Percentiles rank a stretch among this genome's conserved stretches.
These are phyloP conservation scores for Colletotrichum lentis DNA, from an alignment of 2,329 filamentous ascomycete species.

Conservation along the genomic window DNA sequence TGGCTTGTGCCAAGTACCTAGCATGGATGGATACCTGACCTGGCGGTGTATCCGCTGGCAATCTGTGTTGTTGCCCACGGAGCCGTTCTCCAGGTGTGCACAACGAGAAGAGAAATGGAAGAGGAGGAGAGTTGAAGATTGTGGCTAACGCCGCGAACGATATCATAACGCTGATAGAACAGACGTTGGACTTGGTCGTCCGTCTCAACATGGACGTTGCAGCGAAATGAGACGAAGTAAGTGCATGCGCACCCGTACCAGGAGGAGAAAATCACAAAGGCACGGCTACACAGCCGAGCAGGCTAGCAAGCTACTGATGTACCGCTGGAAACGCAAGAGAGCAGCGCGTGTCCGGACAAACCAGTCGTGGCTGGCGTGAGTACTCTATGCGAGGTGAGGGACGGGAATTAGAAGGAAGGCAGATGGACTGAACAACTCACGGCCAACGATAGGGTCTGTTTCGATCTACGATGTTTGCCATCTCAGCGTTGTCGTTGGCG, in stretches of 20 bases:
- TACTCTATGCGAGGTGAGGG: not conserved
- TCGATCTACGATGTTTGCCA: conserved; percentile 18
- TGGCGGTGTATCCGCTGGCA: conserved; percentile 29
- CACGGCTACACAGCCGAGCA: conserved; percentile 21
- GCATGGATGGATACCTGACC: conserved; percentile 13
- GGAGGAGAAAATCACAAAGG: conserved; percentile 9
- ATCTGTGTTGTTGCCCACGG: not conserved
- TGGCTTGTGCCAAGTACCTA: conserved; percentile 32
- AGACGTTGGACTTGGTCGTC: conserved; percentile 28
- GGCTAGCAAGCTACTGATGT: no score
- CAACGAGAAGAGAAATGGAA: not conserved
- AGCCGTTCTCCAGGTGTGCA: not conserved
- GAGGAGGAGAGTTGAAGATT: not conserved
- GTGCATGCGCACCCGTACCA: not conserved
- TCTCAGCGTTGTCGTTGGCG: no score
- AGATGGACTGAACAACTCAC: conserved; percentile 5
- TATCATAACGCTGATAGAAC: not conserved
- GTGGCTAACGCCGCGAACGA: not conserved
- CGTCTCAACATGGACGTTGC: conserved; percentile 28
- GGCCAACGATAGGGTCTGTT: not conserved
- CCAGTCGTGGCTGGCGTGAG: not conserved
- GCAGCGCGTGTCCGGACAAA: not conserved
- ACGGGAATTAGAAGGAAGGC: not conserved
- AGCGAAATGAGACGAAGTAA: conserved; percentile 30
- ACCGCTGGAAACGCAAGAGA: not conserved